These are phyloP conservation scores for Xylaria digitata DNA, from an alignment of 2,329 filamentous ascomycete species.

Conservation along the genomic window DNA sequence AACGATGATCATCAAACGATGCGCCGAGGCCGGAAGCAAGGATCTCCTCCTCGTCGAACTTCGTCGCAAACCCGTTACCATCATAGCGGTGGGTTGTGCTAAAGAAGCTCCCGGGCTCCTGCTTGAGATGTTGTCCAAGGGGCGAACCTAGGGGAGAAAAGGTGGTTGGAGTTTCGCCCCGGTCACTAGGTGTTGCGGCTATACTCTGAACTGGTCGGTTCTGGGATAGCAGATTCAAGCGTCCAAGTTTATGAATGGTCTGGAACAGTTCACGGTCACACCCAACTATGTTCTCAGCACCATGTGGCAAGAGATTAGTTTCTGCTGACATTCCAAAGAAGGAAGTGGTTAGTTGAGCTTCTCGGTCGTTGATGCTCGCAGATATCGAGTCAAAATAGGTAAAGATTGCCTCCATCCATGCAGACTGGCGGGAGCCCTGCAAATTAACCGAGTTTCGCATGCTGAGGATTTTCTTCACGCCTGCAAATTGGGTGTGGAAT, in stretches of 20 bases:
- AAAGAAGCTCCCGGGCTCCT: slow-evolving; percentile 60
- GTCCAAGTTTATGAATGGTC: slow-evolving; percentile 83
- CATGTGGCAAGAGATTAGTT: slow-evolving; percentile 64
- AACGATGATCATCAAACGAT: slow-evolving; percentile 67
- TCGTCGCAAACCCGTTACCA: slow-evolving; percentile 72
- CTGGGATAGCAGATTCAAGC: slow-evolving; percentile 86
- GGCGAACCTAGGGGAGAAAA: slow-evolving; percentile 57
- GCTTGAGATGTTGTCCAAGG: slow-evolving; percentile 58
- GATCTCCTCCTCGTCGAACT: slow-evolving; percentile 66
- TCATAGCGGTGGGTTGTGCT: slow-evolving; percentile 71
- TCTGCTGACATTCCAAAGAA: slow-evolving; percentile 68
- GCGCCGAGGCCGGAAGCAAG: slow-evolving; percentile 56
- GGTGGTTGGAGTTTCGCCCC: slow-evolving; percentile 44
- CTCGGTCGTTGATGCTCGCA: slow-evolving; percentile 89
- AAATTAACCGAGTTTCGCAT: slow-evolving; percentile 70
- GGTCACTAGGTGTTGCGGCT: slow-evolving; percentile 44
- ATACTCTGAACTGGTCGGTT: slow-evolving; percentile 64
- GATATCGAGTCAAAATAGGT: slow-evolving; percentile 96
- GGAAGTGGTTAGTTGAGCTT: slow-evolving; percentile 79
- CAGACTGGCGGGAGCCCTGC: slow-evolving; percentile 73
- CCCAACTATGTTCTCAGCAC: slow-evolving; percentile 85
- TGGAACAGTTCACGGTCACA: slow-evolving; percentile 90
- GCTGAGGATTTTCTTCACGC: slow-evolving; percentile 88
- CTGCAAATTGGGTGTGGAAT: slow-evolving; percentile 92
- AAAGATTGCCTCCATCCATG: slow-evolving; percentile 93